Conservation (phyloP, 169 alveolate species). For the Cystoisospora suis region DNA sequence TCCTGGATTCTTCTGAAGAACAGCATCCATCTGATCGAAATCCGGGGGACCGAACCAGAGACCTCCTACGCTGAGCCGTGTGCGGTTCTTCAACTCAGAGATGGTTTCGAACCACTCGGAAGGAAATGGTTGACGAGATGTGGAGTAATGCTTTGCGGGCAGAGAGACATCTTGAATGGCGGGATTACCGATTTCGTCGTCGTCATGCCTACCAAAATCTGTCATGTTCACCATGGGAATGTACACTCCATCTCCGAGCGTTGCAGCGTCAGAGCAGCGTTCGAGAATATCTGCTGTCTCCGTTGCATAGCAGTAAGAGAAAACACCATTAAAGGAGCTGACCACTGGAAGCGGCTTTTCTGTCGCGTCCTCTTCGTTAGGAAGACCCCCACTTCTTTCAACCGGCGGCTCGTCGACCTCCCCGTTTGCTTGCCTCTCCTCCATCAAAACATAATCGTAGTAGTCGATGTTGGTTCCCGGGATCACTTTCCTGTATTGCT, state of each 20-base stretch:
- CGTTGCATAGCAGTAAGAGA: slow-evolving; percentile 3
- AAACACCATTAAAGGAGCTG: neutral
- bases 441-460: neutral
- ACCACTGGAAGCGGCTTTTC: neutral
- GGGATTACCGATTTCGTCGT: slow-evolving; percentile 24
- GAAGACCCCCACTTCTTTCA: neutral
- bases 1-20: neutral
- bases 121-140: neutral
- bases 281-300: neutral
- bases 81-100: slow-evolving; percentile 6
- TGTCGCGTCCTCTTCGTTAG: neutral
- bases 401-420: neutral
- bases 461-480: slow-evolving; percentile 29
- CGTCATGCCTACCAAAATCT: slow-evolving; percentile 32
- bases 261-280: slow-evolving; percentile 14
- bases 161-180: slow-evolving; percentile 18
- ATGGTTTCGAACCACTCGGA: slow-evolving; percentile 2
- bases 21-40: neutral
- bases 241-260: slow-evolving; percentile 46
- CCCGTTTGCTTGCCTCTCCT: neutral
- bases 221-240: slow-evolving; percentile 35
- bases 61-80: slow-evolving; percentile 30
- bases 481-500: slow-evolving; percentile 20
- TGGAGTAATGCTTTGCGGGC: neutral
- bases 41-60: slow-evolving; percentile 40